A percentile compares a stretch with the other conserved stretches of the same genome.
Evolutionary conservation across 2,329 filamentous ascomycete genomes (phyloP).

Genomic region (Zymoseptoria pseudotritici): DNA sequence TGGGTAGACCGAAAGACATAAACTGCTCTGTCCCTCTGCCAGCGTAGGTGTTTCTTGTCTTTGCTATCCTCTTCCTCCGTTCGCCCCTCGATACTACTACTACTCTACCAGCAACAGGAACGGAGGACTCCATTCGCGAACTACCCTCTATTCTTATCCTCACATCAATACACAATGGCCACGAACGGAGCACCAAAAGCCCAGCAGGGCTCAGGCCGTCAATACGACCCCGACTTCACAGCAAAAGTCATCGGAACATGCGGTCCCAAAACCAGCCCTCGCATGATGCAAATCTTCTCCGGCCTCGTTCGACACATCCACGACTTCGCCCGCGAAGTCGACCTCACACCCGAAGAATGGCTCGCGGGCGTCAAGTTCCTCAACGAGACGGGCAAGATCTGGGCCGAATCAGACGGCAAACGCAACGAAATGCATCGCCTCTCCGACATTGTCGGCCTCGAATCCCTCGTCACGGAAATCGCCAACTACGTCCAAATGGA

Average conservation of each 20-base stretch:
- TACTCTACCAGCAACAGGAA: not conserved
- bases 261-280: constrained; percentile 59
- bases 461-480: constrained; percentile 62
- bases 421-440: constrained; percentile 69
- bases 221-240: constrained; percentile 73
- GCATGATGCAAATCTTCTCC: constrained; percentile 56
- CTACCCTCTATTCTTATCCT: not conserved
- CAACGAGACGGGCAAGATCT: constrained; percentile 64
- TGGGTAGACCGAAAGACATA: not conserved
- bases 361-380: constrained; percentile 66
- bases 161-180: not conserved
- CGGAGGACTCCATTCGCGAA: not conserved
- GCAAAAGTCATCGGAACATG: constrained; percentile 65
- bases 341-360: constrained; percentile 72
- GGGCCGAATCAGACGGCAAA: constrained; percentile 49
- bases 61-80: not conserved
- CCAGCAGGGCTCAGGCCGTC: constrained; percentile 16
- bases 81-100: not conserved
- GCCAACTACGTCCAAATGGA: constrained; percentile 54
- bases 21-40: not conserved
- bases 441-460: constrained; percentile 65
- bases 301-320: constrained; percentile 65
- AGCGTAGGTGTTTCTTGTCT: not conserved
- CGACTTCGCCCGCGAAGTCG: constrained; percentile 70
- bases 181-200: not conserved